Conservation (phyloP, 2,329 filamentous ascomycete species). For the Elsinoe batatas region DNA sequence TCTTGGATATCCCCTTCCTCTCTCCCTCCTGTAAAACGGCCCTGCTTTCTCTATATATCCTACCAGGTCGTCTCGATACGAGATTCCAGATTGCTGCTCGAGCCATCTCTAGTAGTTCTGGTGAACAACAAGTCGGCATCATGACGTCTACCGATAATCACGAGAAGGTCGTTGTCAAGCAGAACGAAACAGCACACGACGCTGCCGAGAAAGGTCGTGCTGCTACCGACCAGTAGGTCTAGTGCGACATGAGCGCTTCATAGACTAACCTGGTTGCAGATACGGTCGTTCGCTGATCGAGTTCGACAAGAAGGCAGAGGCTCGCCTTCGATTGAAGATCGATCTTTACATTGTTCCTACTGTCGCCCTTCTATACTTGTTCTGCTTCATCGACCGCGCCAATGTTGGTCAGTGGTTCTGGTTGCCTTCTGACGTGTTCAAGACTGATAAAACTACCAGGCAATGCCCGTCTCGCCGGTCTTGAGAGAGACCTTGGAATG, state of each 20-base stretch:
- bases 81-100: background rate
- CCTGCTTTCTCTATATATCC: background rate
- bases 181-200: conserved; percentile 23
- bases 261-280: conserved; percentile 21
- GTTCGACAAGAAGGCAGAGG: conserved; percentile 50
- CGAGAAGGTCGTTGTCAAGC: background rate
- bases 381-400: conserved; percentile 66
- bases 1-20: background rate
- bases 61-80: background rate
- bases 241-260: background rate
- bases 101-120: background rate
- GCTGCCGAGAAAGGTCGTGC: conserved; percentile 37
- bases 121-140: background rate
- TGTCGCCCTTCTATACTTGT: conserved; percentile 56
- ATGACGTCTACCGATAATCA: conserved; percentile 2
- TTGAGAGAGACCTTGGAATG: conserved; percentile 52
- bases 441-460: conserved; percentile 28
- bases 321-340: conserved; percentile 51
- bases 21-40: background rate
- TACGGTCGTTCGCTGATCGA: conserved; percentile 42
- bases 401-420: conserved; percentile 50
- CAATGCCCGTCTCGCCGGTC: conserved; percentile 52
- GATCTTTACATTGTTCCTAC: conserved; percentile 57
- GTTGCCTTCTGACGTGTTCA: background rate
- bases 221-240: conserved; percentile 39